Percentiles rank a stretch among this genome's conserved stretches.
Conservation (phyloP, 352 stramenopile species). For the Pythium utonaiense region DNA sequence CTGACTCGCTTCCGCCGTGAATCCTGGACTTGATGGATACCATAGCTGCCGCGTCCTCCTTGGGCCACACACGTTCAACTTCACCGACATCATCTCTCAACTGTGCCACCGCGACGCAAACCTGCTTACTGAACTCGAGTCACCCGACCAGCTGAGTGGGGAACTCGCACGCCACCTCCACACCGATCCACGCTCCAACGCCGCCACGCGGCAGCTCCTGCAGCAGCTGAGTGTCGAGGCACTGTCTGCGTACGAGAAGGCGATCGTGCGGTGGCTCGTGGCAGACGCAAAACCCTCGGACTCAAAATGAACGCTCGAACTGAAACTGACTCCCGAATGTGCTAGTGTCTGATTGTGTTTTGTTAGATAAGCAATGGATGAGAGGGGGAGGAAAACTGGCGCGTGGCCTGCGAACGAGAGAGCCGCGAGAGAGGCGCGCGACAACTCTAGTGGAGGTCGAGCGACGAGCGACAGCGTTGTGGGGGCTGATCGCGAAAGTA, state of each 20-base stretch:
- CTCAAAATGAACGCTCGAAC: background rate
- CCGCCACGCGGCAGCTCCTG: slow-evolving; percentile 11
- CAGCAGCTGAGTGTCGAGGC: slow-evolving; percentile 28
- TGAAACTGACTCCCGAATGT: background rate
- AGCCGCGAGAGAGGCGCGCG: background rate
- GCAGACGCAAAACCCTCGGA: background rate
- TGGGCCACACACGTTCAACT: slow-evolving; percentile 72
- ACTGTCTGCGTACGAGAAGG: slow-evolving; percentile 32
- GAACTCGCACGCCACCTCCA: background rate
- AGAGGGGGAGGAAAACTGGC: background rate
- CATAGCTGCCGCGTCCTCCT: slow-evolving; percentile 50
- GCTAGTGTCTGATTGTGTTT: slow-evolving; percentile 2
- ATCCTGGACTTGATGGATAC: too few species aligned
- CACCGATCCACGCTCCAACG: background rate
- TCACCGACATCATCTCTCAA: slow-evolving; percentile 41
- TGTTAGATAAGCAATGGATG: background rate
- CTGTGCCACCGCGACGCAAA: background rate
- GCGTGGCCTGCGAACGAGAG: background rate
- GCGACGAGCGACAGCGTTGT: background rate
- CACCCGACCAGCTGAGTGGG: background rate
- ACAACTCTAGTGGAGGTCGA: background rate
- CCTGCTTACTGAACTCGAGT: slow-evolving; percentile 1
- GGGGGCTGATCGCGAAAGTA: background rate
- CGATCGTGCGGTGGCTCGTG: slow-evolving; percentile 36
- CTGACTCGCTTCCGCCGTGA: too few species aligned